Evolutionary conservation across 257 asterid species (phyloP).

Genomic region (Solanum raphanifolium): DNA sequence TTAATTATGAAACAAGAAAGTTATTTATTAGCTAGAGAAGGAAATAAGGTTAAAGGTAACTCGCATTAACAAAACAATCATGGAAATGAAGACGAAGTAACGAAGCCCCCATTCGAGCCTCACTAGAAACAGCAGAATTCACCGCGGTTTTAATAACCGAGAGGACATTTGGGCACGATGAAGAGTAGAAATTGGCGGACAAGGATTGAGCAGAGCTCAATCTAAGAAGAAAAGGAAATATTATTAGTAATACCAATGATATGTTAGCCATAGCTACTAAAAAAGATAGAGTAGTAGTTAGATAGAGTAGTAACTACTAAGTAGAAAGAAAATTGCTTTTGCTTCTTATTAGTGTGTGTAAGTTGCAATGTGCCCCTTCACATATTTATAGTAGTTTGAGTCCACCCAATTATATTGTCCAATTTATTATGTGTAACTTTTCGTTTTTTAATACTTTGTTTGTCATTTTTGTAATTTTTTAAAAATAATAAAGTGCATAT

Average conservation of each 20-base stretch:
- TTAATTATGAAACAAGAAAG: not conserved
- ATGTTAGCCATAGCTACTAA: not conserved
- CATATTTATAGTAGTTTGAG: constrained; percentile 27
- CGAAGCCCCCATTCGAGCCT: constrained; percentile 90
- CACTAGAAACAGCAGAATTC: constrained; percentile 36
- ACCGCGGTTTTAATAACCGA: constrained; percentile 33
- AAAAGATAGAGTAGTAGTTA: not conserved
- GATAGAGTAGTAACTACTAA: not conserved
- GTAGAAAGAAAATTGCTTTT: not conserved
- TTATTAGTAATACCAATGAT: not conserved
- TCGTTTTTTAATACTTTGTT: not conserved
- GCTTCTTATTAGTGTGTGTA: not conserved
- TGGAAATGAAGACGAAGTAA: constrained; percentile 91
- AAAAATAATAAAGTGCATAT: not conserved
- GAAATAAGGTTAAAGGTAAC: constrained; percentile 1
- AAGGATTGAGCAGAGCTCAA: constrained; percentile 16
- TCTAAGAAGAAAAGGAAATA: constrained; percentile 21
- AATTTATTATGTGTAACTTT: not conserved
- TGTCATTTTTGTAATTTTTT: not conserved
- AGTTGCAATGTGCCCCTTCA: not conserved
- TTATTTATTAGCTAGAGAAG: not conserved
- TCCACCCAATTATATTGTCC: not conserved
- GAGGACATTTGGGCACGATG: constrained; percentile 42
- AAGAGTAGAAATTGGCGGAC: constrained; percentile 38
- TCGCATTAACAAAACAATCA: constrained; percentile 82